Conservation (phyloP, 1,284 basidiomycete species). For the Pseudozyma tsukubaensis region DNA sequence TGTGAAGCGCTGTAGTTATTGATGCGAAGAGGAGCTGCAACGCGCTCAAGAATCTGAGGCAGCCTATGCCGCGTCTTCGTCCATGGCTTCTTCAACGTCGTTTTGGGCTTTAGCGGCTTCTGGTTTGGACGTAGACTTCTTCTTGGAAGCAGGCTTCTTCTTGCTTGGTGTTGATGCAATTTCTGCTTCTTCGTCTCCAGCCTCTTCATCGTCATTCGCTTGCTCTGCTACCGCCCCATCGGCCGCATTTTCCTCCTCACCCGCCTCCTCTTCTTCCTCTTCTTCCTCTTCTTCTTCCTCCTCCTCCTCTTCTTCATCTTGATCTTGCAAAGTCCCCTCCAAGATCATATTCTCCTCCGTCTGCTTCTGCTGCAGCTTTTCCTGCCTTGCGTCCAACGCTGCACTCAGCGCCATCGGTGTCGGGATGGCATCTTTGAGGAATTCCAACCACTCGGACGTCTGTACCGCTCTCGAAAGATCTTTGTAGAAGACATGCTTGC, state of each 20-base stretch:
- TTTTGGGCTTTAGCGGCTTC: neutral
- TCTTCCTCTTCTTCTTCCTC: slow-evolving; percentile 29
- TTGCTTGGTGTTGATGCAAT: slow-evolving; percentile 10
- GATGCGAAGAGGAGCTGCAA: too few relatives aligned
- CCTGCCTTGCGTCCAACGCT: slow-evolving; percentile 49
- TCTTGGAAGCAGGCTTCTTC: slow-evolving; percentile 21
- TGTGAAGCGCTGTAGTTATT: neutral
- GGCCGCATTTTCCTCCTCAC: slow-evolving; percentile 8
- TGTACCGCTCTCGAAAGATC: slow-evolving; percentile 60
- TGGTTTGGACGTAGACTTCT: slow-evolving; percentile 16
- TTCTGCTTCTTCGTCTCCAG: slow-evolving; percentile 3
- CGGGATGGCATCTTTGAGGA: slow-evolving; percentile 56
- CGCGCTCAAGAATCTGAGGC: too few relatives aligned
- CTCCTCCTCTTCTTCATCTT: slow-evolving; percentile 27
- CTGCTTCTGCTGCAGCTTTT: slow-evolving; percentile 35
- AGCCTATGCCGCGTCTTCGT: slow-evolving; percentile 27
- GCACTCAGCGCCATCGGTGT: slow-evolving; percentile 45
- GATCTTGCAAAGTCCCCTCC: slow-evolving; percentile 39
- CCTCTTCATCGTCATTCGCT: slow-evolving; percentile 7
- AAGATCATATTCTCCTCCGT: slow-evolving; percentile 41
- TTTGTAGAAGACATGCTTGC: slow-evolving; percentile 58
- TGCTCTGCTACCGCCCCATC: slow-evolving; percentile 10
- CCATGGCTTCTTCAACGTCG: slow-evolving; percentile 19
- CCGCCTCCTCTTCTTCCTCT: slow-evolving; percentile 7
- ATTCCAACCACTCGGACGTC: slow-evolving; percentile 54